Evolutionary conservation across 257 asterid genomes (phyloP).

Genomic region (Cruciata laevipes): DNA sequence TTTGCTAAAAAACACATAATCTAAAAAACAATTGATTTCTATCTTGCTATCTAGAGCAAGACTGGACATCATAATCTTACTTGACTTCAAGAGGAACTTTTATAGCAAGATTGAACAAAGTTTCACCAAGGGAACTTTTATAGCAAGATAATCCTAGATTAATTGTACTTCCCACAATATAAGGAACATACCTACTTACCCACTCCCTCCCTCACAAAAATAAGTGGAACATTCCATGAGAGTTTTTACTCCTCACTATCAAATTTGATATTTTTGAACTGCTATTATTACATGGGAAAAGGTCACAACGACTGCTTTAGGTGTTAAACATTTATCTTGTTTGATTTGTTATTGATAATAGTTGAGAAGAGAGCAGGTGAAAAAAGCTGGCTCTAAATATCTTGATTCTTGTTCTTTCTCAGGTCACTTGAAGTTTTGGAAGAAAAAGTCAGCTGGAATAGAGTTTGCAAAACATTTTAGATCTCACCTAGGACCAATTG

Average conservation of each 20-base stretch:
- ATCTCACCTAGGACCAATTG: conserved; percentile 98
- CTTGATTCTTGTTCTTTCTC: conserved; percentile 18
- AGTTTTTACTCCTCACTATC: neutral
- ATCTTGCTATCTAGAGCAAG: neutral
- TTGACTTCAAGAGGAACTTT: neutral
- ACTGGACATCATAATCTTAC: neutral
- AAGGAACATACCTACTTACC: no score
- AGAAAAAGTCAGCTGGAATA: conserved; percentile 71
- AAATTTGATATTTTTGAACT: neutral
- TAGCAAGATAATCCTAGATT: no score
- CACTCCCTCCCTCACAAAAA: no score
- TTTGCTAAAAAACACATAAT: no score
- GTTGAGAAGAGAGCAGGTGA: neutral
- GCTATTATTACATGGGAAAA: no score
- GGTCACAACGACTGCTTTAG: no score
- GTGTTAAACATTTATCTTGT: neutral
- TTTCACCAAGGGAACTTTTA: no score
- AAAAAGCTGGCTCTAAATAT: neutral
- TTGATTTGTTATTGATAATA: neutral
- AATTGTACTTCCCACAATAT: no score
- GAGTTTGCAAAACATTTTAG: conserved; percentile 98
- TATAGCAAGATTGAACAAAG: no score
- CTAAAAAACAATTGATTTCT: no score
- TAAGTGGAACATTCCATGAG: no score
- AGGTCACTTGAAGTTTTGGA: conserved; percentile 99